A percentile compares a stretch with the other conserved stretches of the same genome.
Evolutionary conservation across 345 rosid species (phyloP).

Genomic region (Camelina neglecta): DNA sequence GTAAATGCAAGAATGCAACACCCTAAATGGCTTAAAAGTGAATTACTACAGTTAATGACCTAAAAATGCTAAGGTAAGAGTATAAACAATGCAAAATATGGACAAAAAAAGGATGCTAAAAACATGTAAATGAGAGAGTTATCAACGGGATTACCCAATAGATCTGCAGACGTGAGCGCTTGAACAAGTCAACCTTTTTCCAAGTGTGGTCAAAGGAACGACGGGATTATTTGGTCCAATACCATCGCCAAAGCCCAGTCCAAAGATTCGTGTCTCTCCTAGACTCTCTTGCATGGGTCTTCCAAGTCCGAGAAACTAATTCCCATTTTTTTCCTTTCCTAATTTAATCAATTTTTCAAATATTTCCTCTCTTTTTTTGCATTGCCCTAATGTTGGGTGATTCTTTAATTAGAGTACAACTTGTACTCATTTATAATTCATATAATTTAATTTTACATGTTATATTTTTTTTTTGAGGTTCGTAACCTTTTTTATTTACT

Average conservation of each 20-base stretch:
- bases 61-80: too few relatives aligned
- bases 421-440: slow-evolving; percentile 6
- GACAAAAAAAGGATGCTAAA: too few relatives aligned
- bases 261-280: slow-evolving; percentile 74
- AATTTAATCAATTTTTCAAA: background rate
- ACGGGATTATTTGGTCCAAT: slow-evolving; percentile 62
- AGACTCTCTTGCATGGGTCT: slow-evolving; percentile 78
- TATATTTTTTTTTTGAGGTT: background rate
- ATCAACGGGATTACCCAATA: slow-evolving; percentile 69
- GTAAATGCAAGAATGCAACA: too few relatives aligned
- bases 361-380: background rate
- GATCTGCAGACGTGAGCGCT: slow-evolving; percentile 70
- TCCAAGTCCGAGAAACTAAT: slow-evolving; percentile 63
- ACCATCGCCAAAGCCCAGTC: slow-evolving; percentile 91
- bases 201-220: slow-evolving; percentile 53
- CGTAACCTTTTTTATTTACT: slow-evolving; percentile 16
- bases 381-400: slow-evolving; percentile 14
- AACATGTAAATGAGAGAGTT: too few relatives aligned
- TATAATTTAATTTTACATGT: slow-evolving; percentile 1
- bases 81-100: too few relatives aligned
- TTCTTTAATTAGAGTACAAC: slow-evolving; percentile 24
- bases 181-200: slow-evolving; percentile 85
- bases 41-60: too few relatives aligned
- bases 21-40: too few relatives aligned
- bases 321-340: background rate